Evolutionary conservation across 1,284 basidiomycete genomes (phyloP), one percentile per base, ranked within the genome.

Genomic region (Lentinus polychrous): DNA sequence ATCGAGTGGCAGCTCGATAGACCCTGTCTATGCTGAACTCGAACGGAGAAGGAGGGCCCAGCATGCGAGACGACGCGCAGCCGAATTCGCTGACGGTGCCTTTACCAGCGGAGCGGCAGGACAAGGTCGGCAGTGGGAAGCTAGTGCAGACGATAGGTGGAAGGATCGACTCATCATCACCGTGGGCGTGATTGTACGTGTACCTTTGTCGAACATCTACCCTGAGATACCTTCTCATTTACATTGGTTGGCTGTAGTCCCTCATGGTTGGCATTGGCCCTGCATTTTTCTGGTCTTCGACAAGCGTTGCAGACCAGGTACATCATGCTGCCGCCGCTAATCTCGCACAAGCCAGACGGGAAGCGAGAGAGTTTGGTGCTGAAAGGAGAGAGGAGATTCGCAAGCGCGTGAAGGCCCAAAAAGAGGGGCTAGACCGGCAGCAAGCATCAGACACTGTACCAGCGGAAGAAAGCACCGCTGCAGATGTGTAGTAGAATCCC

Each of bases 91-190:
- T 11, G 42, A 33, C n/a, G 39, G 41, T 24, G 22, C 36, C 4
- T 27, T 27, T 27, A 10, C 5, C 27, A 4, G 27, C 10, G 27
- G 10, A 27, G 45, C 51, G 41, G 24, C 52, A 53, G 35, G 45
- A 46, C 2, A 18, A 23, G 7, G 46, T 32, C 2, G 37, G 40
- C 7, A 42, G 33, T 52, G 58, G 58, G 24, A 51, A 11, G 50
- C 60, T 7, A 56, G 54, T 15, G 48, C 54, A 55, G 53, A 69
- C 51, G 68, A 63, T 22, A 57, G 63, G 10, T 68, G 66, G 71
- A 70, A 69, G 52, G 72, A 74, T 52, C 58, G 64, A 51, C 50
- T 70, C 15, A 67, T 74, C 37, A 57, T 74, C n/a, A 48, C 62
- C 11, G 62, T 69, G 12, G 72, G 69, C 2, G 53, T 70, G 6